Evolutionary conservation across 495 filamentous ascomycete genomes (phyloP), one percentile per base, ranked within the genome.

Genomic region (Chlorociboria aeruginascens): DNA sequence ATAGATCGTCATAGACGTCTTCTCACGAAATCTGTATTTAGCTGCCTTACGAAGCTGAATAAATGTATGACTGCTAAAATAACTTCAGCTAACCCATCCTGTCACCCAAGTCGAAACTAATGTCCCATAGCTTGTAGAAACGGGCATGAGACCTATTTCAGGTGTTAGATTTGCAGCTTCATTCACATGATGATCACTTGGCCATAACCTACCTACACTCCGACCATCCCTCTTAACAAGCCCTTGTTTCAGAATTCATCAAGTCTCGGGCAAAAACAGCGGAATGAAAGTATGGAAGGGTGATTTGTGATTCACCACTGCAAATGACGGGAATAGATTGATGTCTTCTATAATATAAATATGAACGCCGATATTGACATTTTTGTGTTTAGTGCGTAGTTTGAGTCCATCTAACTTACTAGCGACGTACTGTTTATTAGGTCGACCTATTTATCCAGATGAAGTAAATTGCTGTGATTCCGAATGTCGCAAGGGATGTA

Each of bases 401-500:
- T 63, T 61, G 7, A 80, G 61, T 30, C 61, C 53, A 1, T 69
- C 57, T n/a, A 83, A 63, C 58, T 85, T 79, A 0, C 61, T 53
- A 7, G 60, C 52, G 14, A 85, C 59, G 79, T 81, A 85, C 16
- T 61, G 61, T 8, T 74, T 54, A 48, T 83, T 75, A 57, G n/a
- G 55, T 55, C 11, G 68, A 64, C 34, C 77, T 72, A 8, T 82
- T 62, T 7, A 75, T 73, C 80, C 79, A 84, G 29, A 81, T 68
- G 20, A 85, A 69, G 41, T 78, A 73, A 4, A 83, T 51, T 12
- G 58, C 64, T 13, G 68, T 53, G 17, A 58, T 56, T 3, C 59
- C 49, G 43, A 46, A 45, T 39, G 57, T 43, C 44, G 61, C 32
- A 11, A 63, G 57, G n/a, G 63, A 53, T 12, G 65, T 57, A 16